phyloP scores from a whole-genome alignment of 1,139 yeast species.

The Scheffersomyces cryptocercus region DNA sequence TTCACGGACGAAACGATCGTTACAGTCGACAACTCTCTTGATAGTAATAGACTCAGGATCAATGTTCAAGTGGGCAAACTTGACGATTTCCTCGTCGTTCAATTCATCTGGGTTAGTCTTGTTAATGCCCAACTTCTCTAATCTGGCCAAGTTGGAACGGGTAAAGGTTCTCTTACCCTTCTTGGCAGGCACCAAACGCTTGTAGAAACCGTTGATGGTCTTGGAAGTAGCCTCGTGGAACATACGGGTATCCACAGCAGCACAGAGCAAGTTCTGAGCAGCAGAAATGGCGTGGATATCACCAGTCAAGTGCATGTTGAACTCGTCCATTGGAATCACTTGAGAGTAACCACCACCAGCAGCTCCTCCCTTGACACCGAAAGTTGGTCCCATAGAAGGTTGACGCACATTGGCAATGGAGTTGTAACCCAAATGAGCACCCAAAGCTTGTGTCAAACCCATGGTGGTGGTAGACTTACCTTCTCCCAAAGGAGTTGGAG shows the following conservation, averaged over 20 bases:
- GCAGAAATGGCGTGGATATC: constrained; percentile 83
- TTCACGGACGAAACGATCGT: constrained; percentile 75
- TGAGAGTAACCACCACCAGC: constrained; percentile 89
- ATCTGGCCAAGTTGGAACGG: constrained; percentile 64
- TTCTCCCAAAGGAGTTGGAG: constrained; percentile 83
- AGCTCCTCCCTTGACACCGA: constrained; percentile 88
- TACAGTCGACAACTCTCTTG: constrained; percentile 79
- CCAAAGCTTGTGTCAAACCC: constrained; percentile 78
- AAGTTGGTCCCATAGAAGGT: constrained; percentile 87
- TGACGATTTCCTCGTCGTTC: constrained; percentile 60
- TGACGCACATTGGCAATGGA: constrained; percentile 81
- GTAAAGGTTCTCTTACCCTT: constrained; percentile 68
- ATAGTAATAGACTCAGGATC: constrained; percentile 74
- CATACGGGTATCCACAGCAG: constrained; percentile 83
- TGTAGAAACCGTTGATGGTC: constrained; percentile 58
- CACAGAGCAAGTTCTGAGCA: constrained; percentile 77
- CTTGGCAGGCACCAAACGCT: constrained; percentile 69
- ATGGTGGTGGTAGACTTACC: constrained; percentile 81
- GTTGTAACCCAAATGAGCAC: constrained; percentile 69
- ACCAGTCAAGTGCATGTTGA: constrained; percentile 83
- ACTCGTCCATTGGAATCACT: constrained; percentile 87
- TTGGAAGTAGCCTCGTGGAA: constrained; percentile 77
- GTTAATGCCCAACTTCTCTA: constrained; percentile 61
- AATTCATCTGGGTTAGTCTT: constrained; percentile 71
- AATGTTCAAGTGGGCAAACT: constrained; percentile 66